Conservation (phyloP, 1,284 basidiomycete genomes). For the Austroboletus niveus region DNA sequence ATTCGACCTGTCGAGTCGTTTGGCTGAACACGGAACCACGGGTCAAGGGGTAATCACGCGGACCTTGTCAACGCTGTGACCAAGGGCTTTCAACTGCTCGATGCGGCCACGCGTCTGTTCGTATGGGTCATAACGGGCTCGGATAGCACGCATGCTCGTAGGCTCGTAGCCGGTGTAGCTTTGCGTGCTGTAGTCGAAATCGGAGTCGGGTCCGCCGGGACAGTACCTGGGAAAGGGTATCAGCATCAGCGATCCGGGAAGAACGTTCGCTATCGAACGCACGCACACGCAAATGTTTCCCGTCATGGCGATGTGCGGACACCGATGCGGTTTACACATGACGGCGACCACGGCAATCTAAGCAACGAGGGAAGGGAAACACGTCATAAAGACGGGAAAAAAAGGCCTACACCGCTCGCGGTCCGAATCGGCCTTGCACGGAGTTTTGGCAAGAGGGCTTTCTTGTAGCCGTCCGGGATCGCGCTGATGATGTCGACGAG, state of each 20-base stretch:
- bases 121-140: conserved; percentile 97
- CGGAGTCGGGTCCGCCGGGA: conserved; percentile 97
- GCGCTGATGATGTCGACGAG: conserved; percentile 98
- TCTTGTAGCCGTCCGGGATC: conserved; percentile 97
- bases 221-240: conserved; percentile 71
- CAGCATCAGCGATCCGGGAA: conserved; percentile 1
- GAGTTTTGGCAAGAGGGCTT: conserved; percentile 85
- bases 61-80: conserved; percentile 97
- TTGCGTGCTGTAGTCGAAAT: conserved; percentile 99
- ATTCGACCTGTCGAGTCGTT: conserved; percentile 73
- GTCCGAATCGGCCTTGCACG: conserved; percentile 95
- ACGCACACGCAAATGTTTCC: conserved; percentile 98
- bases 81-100: conserved; percentile 92
- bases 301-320: conserved; percentile 99
- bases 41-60: conserved; percentile 9
- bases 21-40: neutral
- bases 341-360: conserved; percentile 98
- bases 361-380: neutral
- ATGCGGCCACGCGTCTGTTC: conserved; percentile 96
- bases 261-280: neutral
- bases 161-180: conserved; percentile 98
- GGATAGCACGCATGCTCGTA: conserved; percentile 98
- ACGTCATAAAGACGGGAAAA: neutral
- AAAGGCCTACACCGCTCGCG: conserved; percentile 81
- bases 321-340: conserved; percentile 99